Evolutionary conservation across 306 rosid species (phyloP).

Genomic region (Myrica gale): DNA sequence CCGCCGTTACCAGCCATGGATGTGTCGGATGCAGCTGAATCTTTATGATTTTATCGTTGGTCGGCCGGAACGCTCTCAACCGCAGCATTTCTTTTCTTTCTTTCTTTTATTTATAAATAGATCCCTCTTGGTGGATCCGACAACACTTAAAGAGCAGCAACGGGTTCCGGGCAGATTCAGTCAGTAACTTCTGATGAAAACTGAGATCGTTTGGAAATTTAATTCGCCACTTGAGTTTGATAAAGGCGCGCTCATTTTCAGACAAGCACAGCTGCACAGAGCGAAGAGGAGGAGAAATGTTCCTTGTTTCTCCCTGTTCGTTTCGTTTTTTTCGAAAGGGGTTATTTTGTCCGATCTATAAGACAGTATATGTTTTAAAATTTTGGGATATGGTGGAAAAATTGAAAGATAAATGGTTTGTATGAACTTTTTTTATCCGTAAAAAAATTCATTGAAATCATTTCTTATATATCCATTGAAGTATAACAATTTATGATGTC

Average conservation of each 20-base stretch:
- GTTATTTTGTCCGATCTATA: too few relatives aligned
- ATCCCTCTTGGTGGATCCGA: not conserved
- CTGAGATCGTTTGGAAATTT: conserved; percentile 19
- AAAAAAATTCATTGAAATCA: too few relatives aligned
- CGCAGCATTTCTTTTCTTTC: conserved; percentile 58
- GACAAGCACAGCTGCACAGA: not conserved
- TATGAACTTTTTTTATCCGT: too few relatives aligned
- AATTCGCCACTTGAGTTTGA: conserved; percentile 15
- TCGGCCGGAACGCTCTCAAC: conserved; percentile 81
- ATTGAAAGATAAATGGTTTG: too few relatives aligned
- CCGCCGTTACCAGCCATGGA: conserved; percentile 99
- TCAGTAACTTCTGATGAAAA: conserved; percentile 4
- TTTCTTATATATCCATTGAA: too few relatives aligned
- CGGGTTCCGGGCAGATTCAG: conserved; percentile 25
- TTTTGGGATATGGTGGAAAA: too few relatives aligned
- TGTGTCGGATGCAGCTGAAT: conserved; percentile 95
- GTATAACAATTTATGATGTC: too few relatives aligned
- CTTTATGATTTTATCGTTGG: conserved; percentile 85
- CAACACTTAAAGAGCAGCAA: conserved; percentile 1
- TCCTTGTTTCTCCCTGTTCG: too few relatives aligned
- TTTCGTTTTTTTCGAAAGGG: too few relatives aligned
- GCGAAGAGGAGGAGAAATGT: not conserved
- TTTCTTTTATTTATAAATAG: not conserved
- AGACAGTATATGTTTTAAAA: too few relatives aligned
- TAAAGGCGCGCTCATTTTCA: conserved; percentile 35